Percentiles rank a stretch among this genome's conserved stretches.
phyloP scores from a whole-genome alignment of 2,329 filamentous ascomycete genomes.

The Graphilbum fragrans region DNA sequence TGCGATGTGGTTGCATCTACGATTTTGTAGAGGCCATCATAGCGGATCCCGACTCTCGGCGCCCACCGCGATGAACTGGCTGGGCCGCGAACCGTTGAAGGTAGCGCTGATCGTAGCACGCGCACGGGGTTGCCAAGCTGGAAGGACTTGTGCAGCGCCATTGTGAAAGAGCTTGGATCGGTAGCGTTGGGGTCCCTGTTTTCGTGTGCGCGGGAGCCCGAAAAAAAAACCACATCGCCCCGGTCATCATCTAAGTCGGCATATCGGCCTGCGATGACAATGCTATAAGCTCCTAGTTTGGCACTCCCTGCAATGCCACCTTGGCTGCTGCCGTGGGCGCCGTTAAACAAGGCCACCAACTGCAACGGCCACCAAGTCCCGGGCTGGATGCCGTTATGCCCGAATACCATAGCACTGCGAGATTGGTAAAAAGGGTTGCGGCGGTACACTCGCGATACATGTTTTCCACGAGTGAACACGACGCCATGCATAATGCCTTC shows the following conservation, averaged over 20 bases:
- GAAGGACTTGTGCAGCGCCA: constrained; percentile 11
- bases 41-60: constrained; percentile 18
- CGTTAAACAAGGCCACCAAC: constrained; percentile 34
- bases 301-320: constrained; percentile 37
- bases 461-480: constrained; percentile 1
- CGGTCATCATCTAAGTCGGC: constrained; percentile 12
- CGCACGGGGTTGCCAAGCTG: constrained; percentile 12
- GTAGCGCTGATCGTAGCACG: constrained; percentile 18
- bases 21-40: constrained; percentile 23
- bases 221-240: constrained; percentile 15
- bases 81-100: too few species aligned
- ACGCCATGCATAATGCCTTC: constrained; percentile 19
- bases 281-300: constrained; percentile 35
- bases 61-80: constrained; percentile 7
- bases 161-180: constrained; percentile 7
- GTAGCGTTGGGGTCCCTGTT: constrained; percentile 8
- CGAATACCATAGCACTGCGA: constrained; percentile 9
- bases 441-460: constrained; percentile 6
- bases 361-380: constrained; percentile 43
- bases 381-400: constrained; percentile 20
- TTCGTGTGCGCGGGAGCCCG: constrained; percentile 13
- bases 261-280: constrained; percentile 30
- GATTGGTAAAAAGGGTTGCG: constrained; percentile 10
- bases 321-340: constrained; percentile 36
- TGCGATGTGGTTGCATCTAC: background rate